Conservation (phyloP, 805 yeast genomes). For the Teunomyces stri region DNA sequence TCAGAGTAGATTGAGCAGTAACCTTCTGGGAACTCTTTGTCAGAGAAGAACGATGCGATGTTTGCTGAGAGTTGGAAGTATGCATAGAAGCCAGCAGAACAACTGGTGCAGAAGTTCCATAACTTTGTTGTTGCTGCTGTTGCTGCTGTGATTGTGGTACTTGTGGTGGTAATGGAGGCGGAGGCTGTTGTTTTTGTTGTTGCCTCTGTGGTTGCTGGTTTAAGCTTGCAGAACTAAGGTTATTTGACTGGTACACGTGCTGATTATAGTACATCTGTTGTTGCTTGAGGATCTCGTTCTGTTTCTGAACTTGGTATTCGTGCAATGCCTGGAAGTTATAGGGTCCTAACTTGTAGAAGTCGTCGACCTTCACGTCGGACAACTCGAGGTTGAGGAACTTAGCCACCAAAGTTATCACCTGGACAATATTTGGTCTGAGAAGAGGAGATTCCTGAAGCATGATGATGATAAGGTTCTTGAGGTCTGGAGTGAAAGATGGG, state of each 20-base stretch:
- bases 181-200: conserved; percentile 4
- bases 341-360: conserved; percentile 50
- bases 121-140: conserved; percentile 3
- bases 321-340: conserved; percentile 57
- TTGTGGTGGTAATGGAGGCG: conserved; percentile 4
- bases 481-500: conserved; percentile 68
- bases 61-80: neutral
- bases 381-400: conserved; percentile 44
- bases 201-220: conserved; percentile 5
- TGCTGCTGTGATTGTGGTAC: neutral
- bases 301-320: conserved; percentile 44
- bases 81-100: neutral
- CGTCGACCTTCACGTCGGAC: conserved; percentile 30
- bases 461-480: conserved; percentile 72
- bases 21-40: conserved; percentile 2
- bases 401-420: conserved; percentile 65
- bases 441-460: conserved; percentile 82
- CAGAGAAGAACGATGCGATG: conserved; percentile 1
- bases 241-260: conserved; percentile 16
- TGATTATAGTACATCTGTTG: conserved; percentile 42
- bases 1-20: conserved; percentile 1
- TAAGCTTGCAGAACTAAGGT: neutral
- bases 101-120: neutral
- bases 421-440: conserved; percentile 83
- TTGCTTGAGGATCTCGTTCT: conserved; percentile 31